phyloP scores from a whole-genome alignment of 129 eudicot genomes.

The Dittrichia graveolens region DNA sequence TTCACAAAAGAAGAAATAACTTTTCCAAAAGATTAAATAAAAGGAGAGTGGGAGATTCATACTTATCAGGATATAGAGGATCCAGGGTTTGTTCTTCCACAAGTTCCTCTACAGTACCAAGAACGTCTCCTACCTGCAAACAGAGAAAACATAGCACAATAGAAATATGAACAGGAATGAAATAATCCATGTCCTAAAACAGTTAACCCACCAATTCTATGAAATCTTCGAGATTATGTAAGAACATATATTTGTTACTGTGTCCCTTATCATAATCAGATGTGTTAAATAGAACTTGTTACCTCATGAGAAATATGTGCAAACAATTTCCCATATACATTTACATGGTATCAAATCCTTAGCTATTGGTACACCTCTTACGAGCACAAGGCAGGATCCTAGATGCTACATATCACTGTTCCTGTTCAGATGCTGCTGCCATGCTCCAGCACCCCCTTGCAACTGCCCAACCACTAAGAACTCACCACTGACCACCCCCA shows the following conservation, averaged over 20 bases:
- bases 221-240: not conserved
- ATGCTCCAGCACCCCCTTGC: too few species aligned
- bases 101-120: slow-evolving; percentile 65
- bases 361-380: too few species aligned
- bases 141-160: slow-evolving; percentile 1
- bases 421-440: too few species aligned
- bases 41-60: slow-evolving; percentile 32
- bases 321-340: too few species aligned
- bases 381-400: too few species aligned
- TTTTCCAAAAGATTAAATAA: not conserved
- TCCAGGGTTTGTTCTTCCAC: slow-evolving; percentile 66
- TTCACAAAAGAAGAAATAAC: not conserved
- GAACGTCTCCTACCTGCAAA: slow-evolving; percentile 58
- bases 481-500: too few species aligned
- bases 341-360: too few species aligned
- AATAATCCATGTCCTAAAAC: not conserved
- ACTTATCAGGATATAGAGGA: slow-evolving; percentile 51
- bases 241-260: not conserved
- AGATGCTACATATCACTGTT: too few species aligned
- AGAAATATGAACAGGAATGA: slow-evolving; percentile 1
- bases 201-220: not conserved
- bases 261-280: slow-evolving; percentile 11
- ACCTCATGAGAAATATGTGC: too few species aligned
- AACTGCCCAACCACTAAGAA: too few species aligned
- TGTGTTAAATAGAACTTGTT: not conserved